phyloP scores from a whole-genome alignment of 305 asterid species.

The Solanum hybrid region DNA sequence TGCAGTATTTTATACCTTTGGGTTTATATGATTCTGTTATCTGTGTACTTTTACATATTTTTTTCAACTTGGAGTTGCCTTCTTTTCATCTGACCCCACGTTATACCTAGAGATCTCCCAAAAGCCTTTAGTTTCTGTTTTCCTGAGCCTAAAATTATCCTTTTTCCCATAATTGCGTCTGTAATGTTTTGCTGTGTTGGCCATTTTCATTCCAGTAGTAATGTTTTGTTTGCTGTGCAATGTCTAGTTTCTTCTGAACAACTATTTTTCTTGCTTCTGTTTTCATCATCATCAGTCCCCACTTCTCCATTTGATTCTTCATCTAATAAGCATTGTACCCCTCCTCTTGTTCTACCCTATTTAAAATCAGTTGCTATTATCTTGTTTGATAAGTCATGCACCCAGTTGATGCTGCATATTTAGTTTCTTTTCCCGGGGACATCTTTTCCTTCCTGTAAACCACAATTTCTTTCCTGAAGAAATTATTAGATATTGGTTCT shows the following conservation, averaged over 20 bases:
- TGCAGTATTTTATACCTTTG: background rate
- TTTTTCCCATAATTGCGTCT: background rate
- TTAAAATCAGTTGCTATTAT: background rate
- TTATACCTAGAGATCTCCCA: background rate
- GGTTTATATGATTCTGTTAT: background rate
- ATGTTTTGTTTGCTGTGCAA: background rate
- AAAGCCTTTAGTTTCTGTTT: background rate
- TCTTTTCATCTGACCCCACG: background rate
- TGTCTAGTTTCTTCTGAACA: background rate
- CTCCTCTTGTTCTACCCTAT: background rate
- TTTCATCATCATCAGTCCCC: background rate
- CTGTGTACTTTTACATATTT: background rate
- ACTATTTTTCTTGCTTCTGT: background rate
- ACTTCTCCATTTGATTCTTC: background rate
- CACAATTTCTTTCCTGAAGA: background rate
- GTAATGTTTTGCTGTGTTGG: background rate
- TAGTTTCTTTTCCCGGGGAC: background rate
- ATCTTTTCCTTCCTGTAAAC: background rate
- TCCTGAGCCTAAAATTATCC: background rate
- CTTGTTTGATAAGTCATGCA: background rate
- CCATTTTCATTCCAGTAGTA: background rate
- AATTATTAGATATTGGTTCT: background rate
- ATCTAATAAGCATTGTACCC: background rate
- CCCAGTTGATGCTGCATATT: background rate
- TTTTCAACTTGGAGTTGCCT: background rate